Conservation (phyloP, 108 stramenopile species). For the Bacterosira constricta region DNA sequence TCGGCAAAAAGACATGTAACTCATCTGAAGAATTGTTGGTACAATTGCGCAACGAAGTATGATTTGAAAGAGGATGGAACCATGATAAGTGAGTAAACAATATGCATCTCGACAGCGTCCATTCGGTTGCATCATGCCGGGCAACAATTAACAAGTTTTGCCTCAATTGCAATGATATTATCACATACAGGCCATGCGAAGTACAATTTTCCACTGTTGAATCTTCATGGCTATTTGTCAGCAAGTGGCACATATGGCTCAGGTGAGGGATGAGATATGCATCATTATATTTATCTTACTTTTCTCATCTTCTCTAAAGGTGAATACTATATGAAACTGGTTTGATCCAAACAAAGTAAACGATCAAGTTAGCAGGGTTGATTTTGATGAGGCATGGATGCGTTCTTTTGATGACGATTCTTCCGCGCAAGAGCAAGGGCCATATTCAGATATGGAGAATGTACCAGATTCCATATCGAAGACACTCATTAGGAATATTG, state of each 20-base stretch:
- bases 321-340: background rate
- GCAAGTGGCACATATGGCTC: constrained; percentile 76
- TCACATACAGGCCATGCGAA: constrained; percentile 52
- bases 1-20: constrained; percentile 11
- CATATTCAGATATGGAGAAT: constrained; percentile 45
- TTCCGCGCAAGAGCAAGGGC: constrained; percentile 17
- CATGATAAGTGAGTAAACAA: constrained; percentile 40
- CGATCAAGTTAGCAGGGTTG: constrained; percentile 62
- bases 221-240: constrained; percentile 49
- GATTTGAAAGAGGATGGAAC: constrained; percentile 55
- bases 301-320: background rate
- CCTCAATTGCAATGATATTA: background rate
- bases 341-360: constrained; percentile 20
- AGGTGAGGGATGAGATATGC: constrained; percentile 11
- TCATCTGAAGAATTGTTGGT: too few relatives aligned
- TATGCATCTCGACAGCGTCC: too few relatives aligned
- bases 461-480: constrained; percentile 65
- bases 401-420: constrained; percentile 21
- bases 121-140: too few relatives aligned
- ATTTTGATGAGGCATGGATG: constrained; percentile 80
- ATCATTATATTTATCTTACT: background rate
- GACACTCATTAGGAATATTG: constrained; percentile 51
- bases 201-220: constrained; percentile 57
- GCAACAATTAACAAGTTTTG: too few relatives aligned
- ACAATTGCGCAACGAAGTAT: constrained; percentile 57